Conservation (phyloP, 2,329 filamentous ascomycete genomes). For the Phialophora macrospora region DNA sequence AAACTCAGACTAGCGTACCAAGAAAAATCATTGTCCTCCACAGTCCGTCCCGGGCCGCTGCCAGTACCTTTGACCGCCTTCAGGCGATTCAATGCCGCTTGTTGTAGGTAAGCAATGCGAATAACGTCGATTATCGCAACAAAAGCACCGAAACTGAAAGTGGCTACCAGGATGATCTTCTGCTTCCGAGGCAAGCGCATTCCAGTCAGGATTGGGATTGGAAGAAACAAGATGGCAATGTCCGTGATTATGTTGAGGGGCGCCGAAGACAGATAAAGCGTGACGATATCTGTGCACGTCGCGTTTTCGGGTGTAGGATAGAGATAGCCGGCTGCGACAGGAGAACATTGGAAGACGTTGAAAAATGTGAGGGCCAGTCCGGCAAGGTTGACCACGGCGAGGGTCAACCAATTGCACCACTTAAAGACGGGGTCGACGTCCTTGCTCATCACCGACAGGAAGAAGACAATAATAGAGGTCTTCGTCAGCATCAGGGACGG, state of each 20-base stretch:
- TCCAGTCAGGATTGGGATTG: constrained; percentile 83
- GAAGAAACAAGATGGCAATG: constrained; percentile 81
- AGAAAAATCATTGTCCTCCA: constrained; percentile 55
- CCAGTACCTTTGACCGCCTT: constrained; percentile 46
- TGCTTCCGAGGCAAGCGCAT: constrained; percentile 85
- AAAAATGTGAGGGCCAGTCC: constrained; percentile 80
- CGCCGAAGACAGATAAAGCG: constrained; percentile 72
- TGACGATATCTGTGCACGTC: constrained; percentile 65
- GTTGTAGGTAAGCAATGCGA: constrained; percentile 86
- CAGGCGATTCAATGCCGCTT: constrained; percentile 61
- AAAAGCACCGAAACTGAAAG: constrained; percentile 85
- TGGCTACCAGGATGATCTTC: constrained; percentile 83
- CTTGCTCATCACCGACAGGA: constrained; percentile 71
- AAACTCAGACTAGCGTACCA: constrained; percentile 83
- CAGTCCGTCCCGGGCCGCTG: constrained; percentile 33
- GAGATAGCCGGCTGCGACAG: constrained; percentile 71
- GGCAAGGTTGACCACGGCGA: constrained; percentile 77
- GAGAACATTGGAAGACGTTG: constrained; percentile 84
- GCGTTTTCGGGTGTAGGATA: constrained; percentile 53
- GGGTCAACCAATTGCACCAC: constrained; percentile 78
- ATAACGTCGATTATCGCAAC: constrained; percentile 87
- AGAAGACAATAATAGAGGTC: constrained; percentile 90
- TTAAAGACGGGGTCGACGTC: constrained; percentile 78
- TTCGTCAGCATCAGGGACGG: constrained; percentile 62
- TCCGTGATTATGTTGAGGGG: constrained; percentile 93